Base-by-base conservation (phyloP, 2,329 filamentous ascomycete genomes). In the Myriosclerotinia scirpicola region DNA sequence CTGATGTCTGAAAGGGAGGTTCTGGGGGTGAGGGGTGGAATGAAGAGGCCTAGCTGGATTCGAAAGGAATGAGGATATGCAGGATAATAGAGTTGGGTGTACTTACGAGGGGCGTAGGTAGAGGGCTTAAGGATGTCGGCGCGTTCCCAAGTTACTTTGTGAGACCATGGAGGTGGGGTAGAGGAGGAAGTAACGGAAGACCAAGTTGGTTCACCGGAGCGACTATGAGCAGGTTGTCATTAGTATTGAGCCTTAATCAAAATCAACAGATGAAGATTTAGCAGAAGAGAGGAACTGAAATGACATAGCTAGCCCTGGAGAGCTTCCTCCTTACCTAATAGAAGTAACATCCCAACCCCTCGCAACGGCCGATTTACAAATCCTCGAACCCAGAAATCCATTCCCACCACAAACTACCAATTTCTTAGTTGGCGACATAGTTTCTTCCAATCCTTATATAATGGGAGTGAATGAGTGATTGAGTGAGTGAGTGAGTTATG, bases 331-430 rank as follows among this genome's bases (percentile, higher is more conserved):
- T 44, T 30, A 93, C 92, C 93, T 96, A 74, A 99, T 88, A 7
- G 93, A 97, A 30, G 88, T 94, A 58, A 98, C 94, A 67, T 93
- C 86, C 94, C 94, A 98, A 65, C 93, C 92, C 76, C 93, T 84
- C 55, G 88, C 85, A 61, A 92, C 88, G 54, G 92, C 95, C 64
- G 91, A 89, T 81, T 92, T 95, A 82, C 95, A 98, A 80, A 99
- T 97, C 66, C 94, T 86, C 34, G 83, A 85, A 79, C 92, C 92
- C 36, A 99, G 80, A 77, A 98, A 99, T 44, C 95, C 94, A 78
- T 92, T 97, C 68, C 94, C 94, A 72, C 95, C 95, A 72, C 91
- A 96, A 65, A 99, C 93, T 53, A 98, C 88, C 54, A 99, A 83
- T 79, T 87, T 90, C 80, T 93, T 97, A 67, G 87, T 67, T 2